Base-by-base conservation (phyloP, 139 green algal species). In the Chlorella sp. region DNA sequence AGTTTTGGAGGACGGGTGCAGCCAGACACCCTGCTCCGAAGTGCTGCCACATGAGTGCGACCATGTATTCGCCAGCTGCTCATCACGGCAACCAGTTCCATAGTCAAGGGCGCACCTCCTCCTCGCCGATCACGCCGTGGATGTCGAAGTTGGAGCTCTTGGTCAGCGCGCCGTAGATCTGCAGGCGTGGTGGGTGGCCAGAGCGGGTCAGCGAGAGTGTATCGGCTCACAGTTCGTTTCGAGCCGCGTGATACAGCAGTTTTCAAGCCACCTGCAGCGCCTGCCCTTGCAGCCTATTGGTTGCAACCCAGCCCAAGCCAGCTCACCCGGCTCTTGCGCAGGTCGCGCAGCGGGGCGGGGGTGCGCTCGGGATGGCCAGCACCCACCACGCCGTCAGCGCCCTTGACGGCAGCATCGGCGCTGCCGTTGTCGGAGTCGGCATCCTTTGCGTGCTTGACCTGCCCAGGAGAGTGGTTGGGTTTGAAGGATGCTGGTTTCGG, bases 271-370 rank as follows among this genome's bases (percentile, higher is more conserved):
- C n/a, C n/a, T n/a, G n/a, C n/a, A n/a, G n/a, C n/a, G n/a, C n/a
- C n/a, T n/a, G n/a, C n/a, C n/a, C n/a, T n/a, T n/a, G n/a, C n/a
- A n/a, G n/a, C n/a, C n/a, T n/a, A n/a, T n/a, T 51, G 44, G 44
- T 51, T 51, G 6, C 9, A 51, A 21, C 51, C 51, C n/a, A 9
- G 21, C 32, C 67, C 13, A 21, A 2, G 15, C 18, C 68, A 74
- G 36, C 70, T 47, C 25, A 87, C 81, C 63, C 55, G 80, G n/a
- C 51, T 80, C 70, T 87, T 87, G 47, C 86, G 72, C 72, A 89
- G 72, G 80, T 83, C 65, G 28, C 63, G 18, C 26, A 89, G 32
- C 28, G 64, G 26, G 20, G 13, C 47, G 23, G 86, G 86, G 57
- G 86, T 89, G 23, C 72, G 64, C n/a, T 62, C 69, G 15, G 47